Evolutionary conservation across 1,284 basidiomycete genomes (phyloP), one percentile per base, ranked within the genome.

Genomic region (Schizophyllum amplum): DNA sequence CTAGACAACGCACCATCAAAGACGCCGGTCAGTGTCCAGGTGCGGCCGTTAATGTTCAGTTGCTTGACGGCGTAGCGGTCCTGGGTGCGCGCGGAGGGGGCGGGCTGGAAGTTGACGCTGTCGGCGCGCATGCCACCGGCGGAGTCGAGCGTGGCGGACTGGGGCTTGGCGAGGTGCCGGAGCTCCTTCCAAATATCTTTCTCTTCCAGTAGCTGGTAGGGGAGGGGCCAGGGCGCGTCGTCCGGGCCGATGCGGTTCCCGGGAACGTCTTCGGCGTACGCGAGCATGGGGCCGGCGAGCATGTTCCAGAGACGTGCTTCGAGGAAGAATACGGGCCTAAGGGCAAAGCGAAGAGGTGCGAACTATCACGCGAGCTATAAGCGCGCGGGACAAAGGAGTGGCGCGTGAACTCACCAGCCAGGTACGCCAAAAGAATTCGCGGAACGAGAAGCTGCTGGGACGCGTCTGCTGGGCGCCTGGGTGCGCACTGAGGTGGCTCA

Each of bases 21-120:
- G 27, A 87, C 81, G 47, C 81, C 83, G 0, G 82, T 82, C 61
- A 87, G 76, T 7, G 75, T 75, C 85, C 85, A 87, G 52, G 70
- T 71, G 33, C 72, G 75, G 5, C 82, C 83, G 55, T 74, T 71
- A 52, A 87, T 69, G 46, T 81, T 70, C 61, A 87, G 72, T 63
- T 79, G 73, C 17, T 78, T 78, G 56, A 85, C 75, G 25, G 81
- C 75, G 61, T 83, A 81, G 54, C 85, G 76, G 63, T 87, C 84
- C 69, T 87, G 84, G 0, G 72, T 75, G 59, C 70, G 72, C 22
- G 75, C 72, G 4, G 65, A 70, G 1, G 69, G 68, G 47, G 79
- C 83, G 2, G 83, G 83, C 61, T 86, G 83, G 58, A 86, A 86
- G 61, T 84, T 83, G 65, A 85, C 66, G 49, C 73, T 75, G 59